Evolutionary conservation across 495 filamentous ascomycete species (phyloP).

Genomic region (Penicillium subrubescens): DNA sequence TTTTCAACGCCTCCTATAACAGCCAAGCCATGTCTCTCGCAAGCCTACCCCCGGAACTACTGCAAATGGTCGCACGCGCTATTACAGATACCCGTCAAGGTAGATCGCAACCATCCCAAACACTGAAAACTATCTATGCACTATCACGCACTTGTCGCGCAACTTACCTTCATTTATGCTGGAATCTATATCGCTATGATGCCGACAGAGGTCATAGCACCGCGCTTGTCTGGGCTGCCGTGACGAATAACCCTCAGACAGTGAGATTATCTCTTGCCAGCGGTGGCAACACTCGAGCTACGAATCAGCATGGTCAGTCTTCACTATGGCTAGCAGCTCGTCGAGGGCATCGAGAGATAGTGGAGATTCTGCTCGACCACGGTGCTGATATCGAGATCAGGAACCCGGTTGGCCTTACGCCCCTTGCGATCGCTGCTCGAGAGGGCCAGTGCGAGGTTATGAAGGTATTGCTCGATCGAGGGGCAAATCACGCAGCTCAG

Average conservation of each 20-base stretch:
- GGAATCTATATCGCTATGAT: background rate
- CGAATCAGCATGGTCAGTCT: background rate
- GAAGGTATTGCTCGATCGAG: background rate
- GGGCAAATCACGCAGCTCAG: background rate
- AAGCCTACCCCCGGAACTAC: background rate
- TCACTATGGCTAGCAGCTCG: background rate
- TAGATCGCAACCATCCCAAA: background rate
- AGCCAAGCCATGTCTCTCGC: background rate
- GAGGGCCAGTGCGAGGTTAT: background rate
- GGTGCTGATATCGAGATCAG: conserved; percentile 1
- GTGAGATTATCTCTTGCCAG: background rate
- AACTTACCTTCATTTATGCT: background rate
- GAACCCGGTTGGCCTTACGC: background rate
- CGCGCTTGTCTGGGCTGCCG: background rate
- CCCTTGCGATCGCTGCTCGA: background rate
- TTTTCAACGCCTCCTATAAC: background rate
- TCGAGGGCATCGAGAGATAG: background rate
- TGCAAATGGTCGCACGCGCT: background rate
- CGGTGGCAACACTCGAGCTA: background rate
- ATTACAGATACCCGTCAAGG: background rate
- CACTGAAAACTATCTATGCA: background rate
- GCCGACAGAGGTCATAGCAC: background rate
- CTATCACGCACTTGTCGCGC: background rate
- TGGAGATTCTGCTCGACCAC: background rate
- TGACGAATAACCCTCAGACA: background rate